Evolutionary conservation across 805 yeast species (phyloP), one percentile per base, ranked within the genome.

Genomic region (Candida stauntonica): DNA sequence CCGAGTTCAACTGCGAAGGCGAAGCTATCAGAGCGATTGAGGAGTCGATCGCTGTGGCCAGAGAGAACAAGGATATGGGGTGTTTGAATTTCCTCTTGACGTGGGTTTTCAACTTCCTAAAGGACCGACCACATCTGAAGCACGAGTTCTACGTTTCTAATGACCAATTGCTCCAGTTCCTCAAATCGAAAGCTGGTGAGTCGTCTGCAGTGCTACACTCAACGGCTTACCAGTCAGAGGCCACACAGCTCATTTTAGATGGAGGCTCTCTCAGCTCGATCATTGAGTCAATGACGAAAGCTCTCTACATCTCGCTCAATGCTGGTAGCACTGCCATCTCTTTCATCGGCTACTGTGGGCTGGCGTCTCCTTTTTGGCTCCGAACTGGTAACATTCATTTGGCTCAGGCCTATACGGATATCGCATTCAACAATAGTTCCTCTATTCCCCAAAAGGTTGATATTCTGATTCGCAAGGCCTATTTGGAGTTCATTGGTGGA

Each of bases 21-120:
- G 51, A 62, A 61, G 95, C 96, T 0, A 57, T 86, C 12, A 70
- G 81, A 46, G 81, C 95, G 1, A 83, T 87, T 7, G 86, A 83
- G 45, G 96, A 88, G 57, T 93, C 96, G 0, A 82, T 87, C 3
- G 69, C 83, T 6, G 87, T 88, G 3, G 96, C 96, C 0, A 66
- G 96, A 48, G 96, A 88, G 51, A 81, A 82, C 50, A 79, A 79
- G 45, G 96, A 89, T 57, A 69, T 75, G 39, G 67, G 71, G 12
- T 85, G 94, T 18, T 67, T 87, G 29, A 81, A 85, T 19, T 79
- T 79, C 48, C 70, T 87, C 13, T 63, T 87, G 35, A 70, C 86
- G 8, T 83, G 93, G 88, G 64, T 86, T 1, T 77, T 79, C 47
- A 74, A 80, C 45, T 85, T 82, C 49, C 68, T 86, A 52, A 77